Conservation (phyloP, 2,329 filamentous ascomycete species). For the Aspergillus glaucus region DNA sequence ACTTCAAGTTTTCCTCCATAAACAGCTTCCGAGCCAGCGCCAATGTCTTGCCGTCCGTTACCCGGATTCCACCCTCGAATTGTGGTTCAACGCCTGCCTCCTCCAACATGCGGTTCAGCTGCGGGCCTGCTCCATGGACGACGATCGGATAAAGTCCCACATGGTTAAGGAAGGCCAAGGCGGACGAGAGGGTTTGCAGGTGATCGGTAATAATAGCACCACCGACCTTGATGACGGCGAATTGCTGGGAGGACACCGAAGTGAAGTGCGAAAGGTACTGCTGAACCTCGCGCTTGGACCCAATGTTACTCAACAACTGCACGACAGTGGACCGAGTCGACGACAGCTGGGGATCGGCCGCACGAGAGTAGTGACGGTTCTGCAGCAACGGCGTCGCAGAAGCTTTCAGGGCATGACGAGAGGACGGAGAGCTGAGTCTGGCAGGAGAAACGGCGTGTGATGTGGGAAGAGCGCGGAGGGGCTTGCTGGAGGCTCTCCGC, state of each 20-base stretch:
- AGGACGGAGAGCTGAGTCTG: constrained; percentile 19
- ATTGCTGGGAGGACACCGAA: constrained; percentile 92
- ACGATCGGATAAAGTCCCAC: constrained; percentile 93
- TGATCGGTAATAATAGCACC: constrained; percentile 94
- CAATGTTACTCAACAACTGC: constrained; percentile 89
- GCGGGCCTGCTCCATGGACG: constrained; percentile 89
- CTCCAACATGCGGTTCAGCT: constrained; percentile 86
- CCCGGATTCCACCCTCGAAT: constrained; percentile 92
- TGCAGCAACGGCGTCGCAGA: constrained; percentile 23
- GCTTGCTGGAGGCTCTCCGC: constrained; percentile 37
- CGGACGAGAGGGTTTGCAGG: constrained; percentile 82
- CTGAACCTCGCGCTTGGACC: constrained; percentile 91
- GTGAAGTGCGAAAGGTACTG: constrained; percentile 97
- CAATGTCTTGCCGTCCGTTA: constrained; percentile 93
- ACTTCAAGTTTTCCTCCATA: constrained; percentile 87
- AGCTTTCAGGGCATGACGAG: constrained; percentile 20
- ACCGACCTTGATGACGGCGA: constrained; percentile 96
- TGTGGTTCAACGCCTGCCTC: constrained; percentile 88
- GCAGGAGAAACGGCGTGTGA: constrained; percentile 26
- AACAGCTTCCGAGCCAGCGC: constrained; percentile 88
- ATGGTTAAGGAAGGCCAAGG: constrained; percentile 85
- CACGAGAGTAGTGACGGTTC: constrained; percentile 40
- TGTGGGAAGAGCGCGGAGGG: constrained; percentile 37
- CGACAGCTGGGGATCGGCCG: constrained; percentile 44
- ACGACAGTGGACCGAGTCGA: constrained; percentile 75